These are phyloP conservation scores for Breynia disticha DNA, from an alignment of 441 rosid genomes.

Conservation along the genomic window DNA sequence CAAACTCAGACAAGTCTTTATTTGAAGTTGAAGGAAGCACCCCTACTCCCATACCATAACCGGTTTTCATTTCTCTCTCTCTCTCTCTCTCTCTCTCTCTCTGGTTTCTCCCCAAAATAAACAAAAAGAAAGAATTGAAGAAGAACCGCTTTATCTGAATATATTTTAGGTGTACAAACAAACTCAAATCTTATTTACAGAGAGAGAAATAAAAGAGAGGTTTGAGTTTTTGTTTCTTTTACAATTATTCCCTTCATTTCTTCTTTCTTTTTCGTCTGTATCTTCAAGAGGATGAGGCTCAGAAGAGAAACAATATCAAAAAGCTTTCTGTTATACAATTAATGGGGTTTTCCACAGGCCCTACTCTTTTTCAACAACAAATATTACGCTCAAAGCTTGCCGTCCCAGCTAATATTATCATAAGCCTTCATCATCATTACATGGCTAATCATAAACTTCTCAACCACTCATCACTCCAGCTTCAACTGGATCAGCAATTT, in stretches of 20 bases:
- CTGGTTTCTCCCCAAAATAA: too few relatives aligned
- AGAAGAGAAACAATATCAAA: slow-evolving; percentile 9
- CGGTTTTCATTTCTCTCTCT: slow-evolving; percentile 4
- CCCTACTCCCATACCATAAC: too few relatives aligned
- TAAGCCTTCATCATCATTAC: too few relatives aligned
- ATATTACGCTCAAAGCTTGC: slow-evolving; percentile 11
- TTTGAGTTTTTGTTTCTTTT: slow-evolving; percentile 33
- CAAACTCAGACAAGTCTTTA: too few relatives aligned
- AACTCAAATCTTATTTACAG: slow-evolving; percentile 25
- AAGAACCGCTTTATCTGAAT: slow-evolving; percentile 47
- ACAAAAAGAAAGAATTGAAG: slow-evolving; percentile 21
- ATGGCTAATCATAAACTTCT: slow-evolving; percentile 45
- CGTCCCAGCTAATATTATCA: too few relatives aligned
- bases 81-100: too few relatives aligned
- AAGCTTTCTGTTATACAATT: slow-evolving; percentile 18
- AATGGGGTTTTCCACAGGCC: slow-evolving; percentile 27
- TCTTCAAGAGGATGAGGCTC: slow-evolving; percentile 14
- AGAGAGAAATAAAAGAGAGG: slow-evolving; percentile 8
- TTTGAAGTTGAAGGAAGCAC: too few relatives aligned
- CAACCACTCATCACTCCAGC: slow-evolving; percentile 14
- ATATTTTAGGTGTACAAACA: slow-evolving; percentile 16
- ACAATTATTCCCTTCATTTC: slow-evolving; percentile 10
- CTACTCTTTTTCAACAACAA: background rate
- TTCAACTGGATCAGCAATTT: slow-evolving; percentile 23
- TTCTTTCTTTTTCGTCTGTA: slow-evolving; percentile 8